A percentile compares a stretch with the other conserved stretches of the same genome.
phyloP scores from a whole-genome alignment of 140 eudicot species.

The Oenanthe javanica region DNA sequence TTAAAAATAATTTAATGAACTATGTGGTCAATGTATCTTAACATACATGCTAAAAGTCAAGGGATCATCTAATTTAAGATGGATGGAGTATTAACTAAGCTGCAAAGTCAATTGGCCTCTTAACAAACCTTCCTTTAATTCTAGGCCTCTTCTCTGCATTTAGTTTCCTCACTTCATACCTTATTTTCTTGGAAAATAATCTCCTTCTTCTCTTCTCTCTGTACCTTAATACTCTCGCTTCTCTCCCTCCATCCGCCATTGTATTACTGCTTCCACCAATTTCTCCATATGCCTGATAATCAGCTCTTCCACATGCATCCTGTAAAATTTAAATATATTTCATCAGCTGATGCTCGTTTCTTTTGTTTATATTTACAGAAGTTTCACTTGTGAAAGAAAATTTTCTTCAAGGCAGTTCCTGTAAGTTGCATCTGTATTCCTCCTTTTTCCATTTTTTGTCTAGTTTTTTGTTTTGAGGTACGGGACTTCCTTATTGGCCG shows the following conservation, averaged over 20 bases:
- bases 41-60: too few relatives aligned
- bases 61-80: too few relatives aligned
- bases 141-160: slow-evolving; percentile 91
- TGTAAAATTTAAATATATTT: slow-evolving; percentile 13
- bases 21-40: too few relatives aligned
- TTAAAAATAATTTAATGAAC: too few relatives aligned
- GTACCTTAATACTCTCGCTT: slow-evolving; percentile 82
- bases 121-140: slow-evolving; percentile 88
- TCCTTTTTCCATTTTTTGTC: background rate
- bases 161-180: slow-evolving; percentile 78
- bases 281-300: slow-evolving; percentile 34
- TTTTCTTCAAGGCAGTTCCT: background rate
- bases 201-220: slow-evolving; percentile 82
- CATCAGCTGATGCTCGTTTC: background rate
- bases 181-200: slow-evolving; percentile 79
- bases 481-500: background rate
- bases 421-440: background rate
- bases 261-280: slow-evolving; percentile 31
- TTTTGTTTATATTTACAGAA: background rate
- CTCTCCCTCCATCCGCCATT: slow-evolving; percentile 60
- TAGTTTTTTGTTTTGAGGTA: background rate
- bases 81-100: background rate
- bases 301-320: slow-evolving; percentile 42
- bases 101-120: slow-evolving; percentile 8
- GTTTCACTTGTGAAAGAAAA: background rate